Evolutionary conservation across 2,329 filamentous ascomycete genomes (phyloP), one percentile per base, ranked within the genome.

Genomic region (Harringtonia lauricola): DNA sequence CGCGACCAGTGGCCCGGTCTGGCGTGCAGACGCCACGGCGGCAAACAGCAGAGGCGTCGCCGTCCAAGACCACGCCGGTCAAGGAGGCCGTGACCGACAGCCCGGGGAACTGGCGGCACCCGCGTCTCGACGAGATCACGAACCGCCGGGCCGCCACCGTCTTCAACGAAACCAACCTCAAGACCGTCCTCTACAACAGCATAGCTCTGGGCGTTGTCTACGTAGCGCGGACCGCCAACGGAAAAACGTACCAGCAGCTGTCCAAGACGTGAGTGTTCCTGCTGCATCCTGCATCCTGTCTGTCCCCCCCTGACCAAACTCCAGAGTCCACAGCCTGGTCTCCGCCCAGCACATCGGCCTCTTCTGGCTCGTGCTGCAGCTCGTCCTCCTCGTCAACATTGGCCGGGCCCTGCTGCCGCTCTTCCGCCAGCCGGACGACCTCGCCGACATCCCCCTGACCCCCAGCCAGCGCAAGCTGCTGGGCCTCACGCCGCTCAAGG

Each of bases 41-140:
- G 5, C 41, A 38, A 35, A 38, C 36, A 19, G 5, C 26, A 30
- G 13, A 24, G n/a, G 1, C 33, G 24, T 8, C 33, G 9, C 17
- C n/a, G 24, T 13, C 39, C 12, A 41, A 19, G 40, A 3, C 38
- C 15, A 42, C 43, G 8, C 50, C 62, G 1, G 49, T 56, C 19
- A 26, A 26, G 24, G 7, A 26, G 24, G 10, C 24, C 24, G 24
- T 26, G 7, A 57, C 62, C 24, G 74, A 78, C 42, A 78, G 73
- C 54, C 75, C 86, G 8, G 89, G 90, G 44, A 86, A 81, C 58
- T 98, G 92, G 90, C 78, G 81, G 57, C 92, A 98, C 61, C 92
- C 92, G 29, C 80, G 83, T 50, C 73, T 95, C 51, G 75, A 87
- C 55, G 90, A 96, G 64, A 94, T 98, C 58, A 79, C 84, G 15